phyloP scores from a whole-genome alignment of 164 flowering plant species.

The Paratinospora sagittata region DNA sequence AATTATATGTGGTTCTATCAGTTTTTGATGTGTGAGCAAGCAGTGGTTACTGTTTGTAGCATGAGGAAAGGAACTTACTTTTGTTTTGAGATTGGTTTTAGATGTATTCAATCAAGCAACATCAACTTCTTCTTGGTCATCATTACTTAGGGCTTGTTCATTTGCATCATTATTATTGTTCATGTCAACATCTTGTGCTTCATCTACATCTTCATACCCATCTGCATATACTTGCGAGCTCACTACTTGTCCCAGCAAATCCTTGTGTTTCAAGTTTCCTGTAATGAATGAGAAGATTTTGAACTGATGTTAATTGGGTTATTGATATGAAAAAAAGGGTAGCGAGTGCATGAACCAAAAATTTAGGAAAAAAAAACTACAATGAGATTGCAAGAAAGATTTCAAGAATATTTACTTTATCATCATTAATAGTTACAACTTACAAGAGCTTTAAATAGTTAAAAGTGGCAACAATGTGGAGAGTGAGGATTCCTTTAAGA shows the following conservation, averaged over 20 bases:
- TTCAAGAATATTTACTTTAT: not conserved
- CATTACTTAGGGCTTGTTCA: slow-evolving; percentile 22
- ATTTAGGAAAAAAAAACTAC: not conserved
- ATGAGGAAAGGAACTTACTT: no score
- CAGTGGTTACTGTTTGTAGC: no score
- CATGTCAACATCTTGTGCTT: slow-evolving; percentile 3
- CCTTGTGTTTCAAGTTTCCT: slow-evolving; percentile 86
- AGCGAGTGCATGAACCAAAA: not conserved
- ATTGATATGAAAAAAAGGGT: no score
- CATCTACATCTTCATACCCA: slow-evolving; percentile 24
- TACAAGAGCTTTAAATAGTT: no score
- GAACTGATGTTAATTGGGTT: not conserved
- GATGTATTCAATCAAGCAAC: no score
- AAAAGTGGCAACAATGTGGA: no score
- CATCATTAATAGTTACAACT: no score
- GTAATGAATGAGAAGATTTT: slow-evolving; percentile 5
- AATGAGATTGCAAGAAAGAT: not conserved
- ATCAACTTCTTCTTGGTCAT: slow-evolving; percentile 23
- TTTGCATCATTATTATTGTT: slow-evolving; percentile 5
- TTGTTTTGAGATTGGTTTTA: slow-evolving; percentile 4
- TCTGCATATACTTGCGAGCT: slow-evolving; percentile 71
- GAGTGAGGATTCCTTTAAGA: no score
- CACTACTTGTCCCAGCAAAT: slow-evolving; percentile 67
- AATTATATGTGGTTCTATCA: no score
- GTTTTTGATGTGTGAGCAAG: no score